phyloP scores from a whole-genome alignment of 257 asterid genomes.

The Salvia hispanica region DNA sequence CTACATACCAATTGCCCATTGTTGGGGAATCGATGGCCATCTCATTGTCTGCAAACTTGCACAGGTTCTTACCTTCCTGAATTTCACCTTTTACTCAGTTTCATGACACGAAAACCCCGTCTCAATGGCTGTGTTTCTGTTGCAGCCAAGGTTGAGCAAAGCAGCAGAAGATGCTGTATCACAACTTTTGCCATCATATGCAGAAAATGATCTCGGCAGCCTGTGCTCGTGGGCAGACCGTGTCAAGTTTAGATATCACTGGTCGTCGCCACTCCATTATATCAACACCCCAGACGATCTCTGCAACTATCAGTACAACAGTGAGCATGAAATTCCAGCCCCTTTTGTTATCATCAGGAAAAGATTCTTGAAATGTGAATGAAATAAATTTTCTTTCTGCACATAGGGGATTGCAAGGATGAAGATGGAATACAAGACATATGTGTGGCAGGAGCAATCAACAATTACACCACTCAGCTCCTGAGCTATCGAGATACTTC shows the following conservation, averaged over 20 bases:
- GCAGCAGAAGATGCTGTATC: constrained; percentile 79
- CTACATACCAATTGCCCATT: constrained; percentile 40
- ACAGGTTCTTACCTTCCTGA: constrained; percentile 49
- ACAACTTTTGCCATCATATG: constrained; percentile 62
- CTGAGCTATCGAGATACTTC: constrained; percentile 27
- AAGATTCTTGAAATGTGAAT: neutral
- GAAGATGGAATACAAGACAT: constrained; percentile 65
- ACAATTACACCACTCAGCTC: constrained; percentile 46
- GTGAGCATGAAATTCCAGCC: constrained; percentile 42
- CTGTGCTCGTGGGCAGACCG: constrained; percentile 86
- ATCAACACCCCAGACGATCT: constrained; percentile 73
- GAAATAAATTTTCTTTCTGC: neutral
- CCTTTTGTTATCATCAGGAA: neutral
- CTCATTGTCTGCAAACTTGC: constrained; percentile 70
- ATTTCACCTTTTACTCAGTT: neutral
- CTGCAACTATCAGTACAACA: constrained; percentile 71
- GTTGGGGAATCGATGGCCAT: constrained; percentile 95
- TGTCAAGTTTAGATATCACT: constrained; percentile 63
- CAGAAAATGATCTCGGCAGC: constrained; percentile 66
- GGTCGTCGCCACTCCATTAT: constrained; percentile 90
- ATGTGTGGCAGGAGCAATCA: constrained; percentile 86
- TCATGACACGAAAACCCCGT: neutral
- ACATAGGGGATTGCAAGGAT: constrained; percentile 91
- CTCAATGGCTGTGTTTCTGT: neutral
- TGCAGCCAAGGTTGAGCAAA: constrained; percentile 64